A percentile compares a stretch with the other conserved stretches of the same genome.
Evolutionary conservation across 2,329 filamentous ascomycete species (phyloP).

Genomic region (Paecilomyces variotii): DNA sequence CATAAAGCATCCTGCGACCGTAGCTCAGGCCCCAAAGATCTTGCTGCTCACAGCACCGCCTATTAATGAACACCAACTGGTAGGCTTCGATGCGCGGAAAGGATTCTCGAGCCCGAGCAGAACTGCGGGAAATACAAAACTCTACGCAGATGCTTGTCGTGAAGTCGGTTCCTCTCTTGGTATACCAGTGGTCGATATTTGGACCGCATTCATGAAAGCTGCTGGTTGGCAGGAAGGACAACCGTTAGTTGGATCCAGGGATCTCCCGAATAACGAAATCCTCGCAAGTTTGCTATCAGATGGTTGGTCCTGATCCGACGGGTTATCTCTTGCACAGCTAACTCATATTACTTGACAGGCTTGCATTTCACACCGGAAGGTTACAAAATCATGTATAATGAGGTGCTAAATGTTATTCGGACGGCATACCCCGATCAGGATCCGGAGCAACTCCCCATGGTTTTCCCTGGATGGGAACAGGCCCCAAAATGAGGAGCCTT

Average conservation of each 20-base stretch:
- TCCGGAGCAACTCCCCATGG: slow-evolving; percentile 44
- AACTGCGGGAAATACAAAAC: slow-evolving; percentile 55
- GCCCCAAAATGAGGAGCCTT: slow-evolving; percentile 25
- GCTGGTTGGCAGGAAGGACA: slow-evolving; percentile 46
- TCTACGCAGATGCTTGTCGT: slow-evolving; percentile 58
- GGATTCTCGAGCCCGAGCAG: slow-evolving; percentile 44
- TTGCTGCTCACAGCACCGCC: slow-evolving; percentile 73
- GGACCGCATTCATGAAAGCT: slow-evolving; percentile 65
- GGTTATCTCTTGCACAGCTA: neutral
- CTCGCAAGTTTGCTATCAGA: slow-evolving; percentile 47
- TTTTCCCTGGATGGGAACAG: slow-evolving; percentile 47
- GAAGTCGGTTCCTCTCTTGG: slow-evolving; percentile 49
- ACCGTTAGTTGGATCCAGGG: slow-evolving; percentile 48
- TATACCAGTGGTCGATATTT: slow-evolving; percentile 68
- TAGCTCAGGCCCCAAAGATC: slow-evolving; percentile 64
- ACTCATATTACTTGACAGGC: slow-evolving; percentile 25
- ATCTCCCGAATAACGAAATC: slow-evolving; percentile 50
- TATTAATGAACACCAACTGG: slow-evolving; percentile 64
- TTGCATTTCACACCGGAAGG: slow-evolving; percentile 52
- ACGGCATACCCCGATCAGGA: slow-evolving; percentile 47
- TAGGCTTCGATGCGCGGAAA: slow-evolving; percentile 39
- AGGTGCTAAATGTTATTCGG: slow-evolving; percentile 45
- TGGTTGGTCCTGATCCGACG: slow-evolving; percentile 35
- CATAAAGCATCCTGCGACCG: slow-evolving; percentile 61
- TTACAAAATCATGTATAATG: slow-evolving; percentile 49